Conservation (phyloP, 2,329 filamentous ascomycete species). For the Botrytis galanthina region DNA sequence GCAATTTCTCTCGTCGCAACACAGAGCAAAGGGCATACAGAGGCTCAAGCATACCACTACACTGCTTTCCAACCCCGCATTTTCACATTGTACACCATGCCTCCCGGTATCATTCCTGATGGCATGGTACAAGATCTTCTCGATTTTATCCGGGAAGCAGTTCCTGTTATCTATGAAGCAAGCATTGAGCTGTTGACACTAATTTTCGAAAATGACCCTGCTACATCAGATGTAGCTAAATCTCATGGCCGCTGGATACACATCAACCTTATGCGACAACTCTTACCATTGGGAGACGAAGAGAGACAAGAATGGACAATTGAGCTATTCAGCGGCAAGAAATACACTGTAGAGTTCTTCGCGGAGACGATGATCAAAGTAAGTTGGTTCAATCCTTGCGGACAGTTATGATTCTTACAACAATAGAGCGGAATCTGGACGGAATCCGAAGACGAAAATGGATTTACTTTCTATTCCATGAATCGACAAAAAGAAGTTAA, state of each 20-base stretch:
- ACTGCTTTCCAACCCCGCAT: background rate
- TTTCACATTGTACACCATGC: background rate
- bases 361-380: background rate
- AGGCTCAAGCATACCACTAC: background rate
- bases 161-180: background rate
- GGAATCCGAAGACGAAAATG: background rate
- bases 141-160: background rate
- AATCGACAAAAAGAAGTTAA: background rate
- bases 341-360: background rate
- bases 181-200: background rate
- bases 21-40: background rate
- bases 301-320: background rate
- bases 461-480: background rate
- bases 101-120: background rate
- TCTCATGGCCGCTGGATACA: conserved; percentile 2
- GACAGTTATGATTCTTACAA: background rate
- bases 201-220: background rate
- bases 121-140: conserved; percentile 1
- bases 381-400: background rate
- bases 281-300: background rate
- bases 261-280: background rate
- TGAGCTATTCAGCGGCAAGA: background rate
- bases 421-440: background rate
- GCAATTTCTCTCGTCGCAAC: background rate
- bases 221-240: background rate